Percentiles rank a stretch among this genome's conserved stretches.
Evolutionary conservation across 768 basidiomycete species (phyloP).

Genomic region (Panellus pusillus): DNA sequence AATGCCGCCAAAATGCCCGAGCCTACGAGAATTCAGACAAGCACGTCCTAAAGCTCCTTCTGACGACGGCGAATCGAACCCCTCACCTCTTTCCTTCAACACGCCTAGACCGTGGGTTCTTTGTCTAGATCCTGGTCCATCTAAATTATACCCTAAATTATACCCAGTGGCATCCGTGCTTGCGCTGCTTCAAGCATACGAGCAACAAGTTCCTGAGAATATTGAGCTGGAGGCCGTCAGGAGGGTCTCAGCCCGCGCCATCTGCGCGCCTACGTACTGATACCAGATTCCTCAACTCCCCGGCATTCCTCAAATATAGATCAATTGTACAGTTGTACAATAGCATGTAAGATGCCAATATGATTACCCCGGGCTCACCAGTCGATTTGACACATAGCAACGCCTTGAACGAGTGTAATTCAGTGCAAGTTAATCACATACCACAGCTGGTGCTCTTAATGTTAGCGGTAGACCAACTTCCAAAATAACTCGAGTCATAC

Average conservation of each 20-base stretch:
- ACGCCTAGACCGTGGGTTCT: slow-evolving; percentile 5
- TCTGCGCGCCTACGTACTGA: slow-evolving; percentile 13
- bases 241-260: slow-evolving; percentile 5
- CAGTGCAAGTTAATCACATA: too few relatives aligned
- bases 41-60: slow-evolving; percentile 11
- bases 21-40: neutral
- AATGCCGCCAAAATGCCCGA: slow-evolving; percentile 14
- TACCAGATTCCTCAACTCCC: too few relatives aligned
- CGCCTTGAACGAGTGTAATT: too few relatives aligned
- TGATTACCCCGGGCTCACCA: too few relatives aligned
- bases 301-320: too few relatives aligned
- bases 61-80: slow-evolving; percentile 6
- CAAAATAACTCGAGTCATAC: too few relatives aligned
- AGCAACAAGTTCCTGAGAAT: slow-evolving; percentile 1
- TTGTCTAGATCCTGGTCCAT: neutral
- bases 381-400: too few relatives aligned
- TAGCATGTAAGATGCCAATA: too few relatives aligned
- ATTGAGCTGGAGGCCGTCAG: slow-evolving; percentile 8
- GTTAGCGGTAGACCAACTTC: too few relatives aligned
- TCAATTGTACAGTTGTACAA: slow-evolving; percentile 24
- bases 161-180: slow-evolving; percentile 6
- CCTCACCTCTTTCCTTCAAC: slow-evolving; percentile 9
- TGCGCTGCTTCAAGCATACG: slow-evolving; percentile 5
- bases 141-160: too few relatives aligned
- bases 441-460: too few relatives aligned